Evolutionary conservation across 129 eudicot species (phyloP).

Genomic region (Deinandra increscens): DNA sequence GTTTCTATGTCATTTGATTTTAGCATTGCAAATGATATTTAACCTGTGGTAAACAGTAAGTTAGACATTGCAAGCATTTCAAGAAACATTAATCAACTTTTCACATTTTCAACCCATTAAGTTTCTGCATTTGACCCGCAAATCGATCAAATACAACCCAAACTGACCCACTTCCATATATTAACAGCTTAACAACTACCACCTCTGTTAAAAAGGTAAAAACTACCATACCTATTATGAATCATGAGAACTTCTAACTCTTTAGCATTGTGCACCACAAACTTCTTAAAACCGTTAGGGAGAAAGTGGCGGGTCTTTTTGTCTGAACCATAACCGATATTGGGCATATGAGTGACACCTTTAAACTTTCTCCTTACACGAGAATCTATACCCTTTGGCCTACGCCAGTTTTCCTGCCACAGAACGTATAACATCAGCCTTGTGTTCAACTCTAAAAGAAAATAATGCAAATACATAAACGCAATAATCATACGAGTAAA

Average conservation of each 20-base stretch:
- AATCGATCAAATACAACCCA: neutral
- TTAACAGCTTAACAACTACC: neutral
- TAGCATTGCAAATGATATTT: neutral
- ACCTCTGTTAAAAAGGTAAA: neutral
- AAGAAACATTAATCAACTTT: neutral
- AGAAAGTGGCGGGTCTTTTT: constrained; percentile 81
- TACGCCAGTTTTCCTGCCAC: constrained; percentile 65
- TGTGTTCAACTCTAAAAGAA: neutral
- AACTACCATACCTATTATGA: constrained; percentile 65
- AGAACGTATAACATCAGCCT: neutral
- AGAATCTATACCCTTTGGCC: constrained; percentile 88
- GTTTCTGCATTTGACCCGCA: neutral
- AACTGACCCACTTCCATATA: neutral
- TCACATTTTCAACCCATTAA: neutral
- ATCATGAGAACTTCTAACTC: constrained; percentile 84
- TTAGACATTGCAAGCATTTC: neutral
- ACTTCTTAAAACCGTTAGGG: constrained; percentile 77
- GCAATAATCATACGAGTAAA: neutral
- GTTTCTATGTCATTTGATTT: neutral
- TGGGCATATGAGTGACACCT: constrained; percentile 72
- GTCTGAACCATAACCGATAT: constrained; percentile 75
- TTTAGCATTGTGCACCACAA: constrained; percentile 74
- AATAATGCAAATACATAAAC: neutral
- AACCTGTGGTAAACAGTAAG: too few species aligned
- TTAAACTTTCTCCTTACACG: constrained; percentile 78